Evolutionary conservation across 352 stramenopile species (phyloP), one percentile per base, ranked within the genome.

Genomic region (Saprolegnia diclina): DNA sequence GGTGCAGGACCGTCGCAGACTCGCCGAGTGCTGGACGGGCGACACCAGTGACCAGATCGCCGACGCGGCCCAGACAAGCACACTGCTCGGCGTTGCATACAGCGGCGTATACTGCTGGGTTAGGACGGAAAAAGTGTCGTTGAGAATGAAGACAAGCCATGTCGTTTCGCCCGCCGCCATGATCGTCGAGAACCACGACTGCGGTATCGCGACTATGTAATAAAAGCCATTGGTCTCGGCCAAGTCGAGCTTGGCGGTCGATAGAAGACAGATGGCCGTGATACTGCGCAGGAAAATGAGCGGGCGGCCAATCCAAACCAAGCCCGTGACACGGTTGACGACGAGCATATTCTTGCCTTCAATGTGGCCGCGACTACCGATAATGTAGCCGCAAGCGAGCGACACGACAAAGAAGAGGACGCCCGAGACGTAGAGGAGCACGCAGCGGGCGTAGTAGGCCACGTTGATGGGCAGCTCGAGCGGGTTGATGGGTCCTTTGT

Each of bases 141-240:
- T 68, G n/a, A 68, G 3, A 19, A 68, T 68, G 50, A 56, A 68
- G 14, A 68, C 40, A 5, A 68, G 40, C 62, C 62, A 68, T 13
- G 42, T 68, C 13, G 62, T 29, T 40, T 68, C 62, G 4, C 62
- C 62, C 21, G 26, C 35, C n/a, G 50, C 35, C 26, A 50, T 64
- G 35, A 64, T n/a, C 10, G 56, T 64, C n/a, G 38, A 50, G 22
- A 24, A 38, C 62, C 62, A 68, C 19, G 29, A 50, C 46, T 61
- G 16, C 9, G 24, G 21, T 10, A 22, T 19, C 10, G 16, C n/a
- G 11, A 19, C 62, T 35, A 68, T 48, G 18, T 56, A 26, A 4
- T 21, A 40, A 9, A 22, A 18, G 24, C 40, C 24, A 37, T 37
- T 11, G 19, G 35, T 10, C 11, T 44, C 22, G 7, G 9, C 22